Conservation (phyloP, 768 basidiomycete species). For the Auricularia cornea region DNA sequence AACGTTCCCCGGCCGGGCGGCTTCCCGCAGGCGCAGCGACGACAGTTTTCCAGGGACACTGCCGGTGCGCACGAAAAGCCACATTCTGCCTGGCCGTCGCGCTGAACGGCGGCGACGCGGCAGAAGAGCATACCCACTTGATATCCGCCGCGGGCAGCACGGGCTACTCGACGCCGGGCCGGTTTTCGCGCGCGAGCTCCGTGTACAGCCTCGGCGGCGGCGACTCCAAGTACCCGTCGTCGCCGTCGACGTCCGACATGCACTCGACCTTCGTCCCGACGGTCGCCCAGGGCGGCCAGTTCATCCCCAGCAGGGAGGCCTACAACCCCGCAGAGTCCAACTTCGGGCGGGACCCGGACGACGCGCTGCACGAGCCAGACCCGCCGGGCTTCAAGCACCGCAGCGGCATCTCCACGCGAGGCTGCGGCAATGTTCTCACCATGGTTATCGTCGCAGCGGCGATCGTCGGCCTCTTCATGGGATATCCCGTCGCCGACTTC, state of each 20-base stretch:
- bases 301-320: background rate
- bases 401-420: constrained; percentile 31
- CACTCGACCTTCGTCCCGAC: background rate
- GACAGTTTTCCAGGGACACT: no score
- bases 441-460: constrained; percentile 60
- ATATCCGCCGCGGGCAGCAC: background rate
- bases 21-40: no score
- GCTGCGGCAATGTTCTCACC: constrained; percentile 72
- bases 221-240: constrained; percentile 3
- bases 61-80: no score
- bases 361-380: constrained; percentile 83
- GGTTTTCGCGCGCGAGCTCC: background rate
- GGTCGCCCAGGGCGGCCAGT: background rate
- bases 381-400: constrained; percentile 42
- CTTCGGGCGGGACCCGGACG: constrained; percentile 56
- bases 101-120: background rate
- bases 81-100: background rate
- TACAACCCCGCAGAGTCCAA: constrained; percentile 4
- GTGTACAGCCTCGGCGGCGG: background rate
- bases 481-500: constrained; percentile 65
- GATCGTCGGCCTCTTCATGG: constrained; percentile 77
- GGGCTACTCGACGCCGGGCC: background rate
- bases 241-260: background rate
- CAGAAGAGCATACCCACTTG: background rate
- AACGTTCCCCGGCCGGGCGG: no score